These are phyloP conservation scores for Echinosophora koreensis DNA, from an alignment of 306 rosid genomes.

Conservation along the genomic window DNA sequence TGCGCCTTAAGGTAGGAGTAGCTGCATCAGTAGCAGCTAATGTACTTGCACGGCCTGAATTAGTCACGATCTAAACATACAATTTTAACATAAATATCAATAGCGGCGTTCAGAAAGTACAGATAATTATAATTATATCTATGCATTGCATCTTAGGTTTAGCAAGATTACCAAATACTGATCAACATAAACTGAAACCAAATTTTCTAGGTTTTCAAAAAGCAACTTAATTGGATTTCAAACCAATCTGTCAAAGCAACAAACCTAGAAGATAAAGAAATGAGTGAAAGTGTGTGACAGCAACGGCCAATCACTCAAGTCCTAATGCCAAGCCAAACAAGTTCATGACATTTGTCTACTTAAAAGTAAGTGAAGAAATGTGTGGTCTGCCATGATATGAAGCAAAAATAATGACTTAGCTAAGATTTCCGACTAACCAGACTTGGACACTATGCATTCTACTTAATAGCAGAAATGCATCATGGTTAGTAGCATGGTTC, in stretches of 20 bases:
- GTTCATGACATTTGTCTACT: neutral
- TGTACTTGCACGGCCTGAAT: conserved; percentile 97
- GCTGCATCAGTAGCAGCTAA: conserved; percentile 98
- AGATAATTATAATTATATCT: neutral
- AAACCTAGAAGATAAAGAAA: neutral
- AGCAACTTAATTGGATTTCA: neutral
- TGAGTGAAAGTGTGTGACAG: neutral
- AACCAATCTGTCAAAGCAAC: neutral
- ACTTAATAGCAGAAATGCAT: neutral
- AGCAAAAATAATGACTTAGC: neutral
- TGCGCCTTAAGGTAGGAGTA: conserved; percentile 97
- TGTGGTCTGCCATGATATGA: neutral
- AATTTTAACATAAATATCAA: conserved; percentile 28
- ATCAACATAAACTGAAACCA: conserved; percentile 24
- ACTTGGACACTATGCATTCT: neutral
- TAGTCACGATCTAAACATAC: conserved; percentile 85
- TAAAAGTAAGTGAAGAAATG: neutral
- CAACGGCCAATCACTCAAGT: neutral
- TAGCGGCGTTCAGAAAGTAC: neutral
- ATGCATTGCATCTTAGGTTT: neutral
- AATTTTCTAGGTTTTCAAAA: neutral
- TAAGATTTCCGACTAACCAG: neutral
- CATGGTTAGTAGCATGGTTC: neutral
- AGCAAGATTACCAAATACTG: conserved; percentile 8
- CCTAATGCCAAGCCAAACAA: neutral